Base-by-base conservation (phyloP, 2,329 filamentous ascomycete species). In the Pseudogymnoascus sp. region DNA sequence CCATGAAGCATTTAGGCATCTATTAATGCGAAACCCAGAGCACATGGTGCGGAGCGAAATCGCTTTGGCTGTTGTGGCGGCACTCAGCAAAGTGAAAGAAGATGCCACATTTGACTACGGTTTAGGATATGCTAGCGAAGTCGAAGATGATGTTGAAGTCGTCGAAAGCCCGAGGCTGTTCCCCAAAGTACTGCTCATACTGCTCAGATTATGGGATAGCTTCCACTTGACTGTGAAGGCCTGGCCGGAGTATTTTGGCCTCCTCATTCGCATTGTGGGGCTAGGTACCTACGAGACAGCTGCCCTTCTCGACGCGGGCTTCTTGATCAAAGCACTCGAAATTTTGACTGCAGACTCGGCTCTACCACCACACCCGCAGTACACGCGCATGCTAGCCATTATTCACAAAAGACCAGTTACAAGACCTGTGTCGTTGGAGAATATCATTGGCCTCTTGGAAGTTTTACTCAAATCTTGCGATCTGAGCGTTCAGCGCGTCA, bases 221-320 rank as follows among this genome's bases (percentile, higher is more conserved):
- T 84, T 91, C 62, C 84, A 89, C 64, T 73, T 77, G 2, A 77
- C 81, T 52, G 76, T 84, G 29, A 82, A 86, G 62, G 82, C 88
- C 2, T 94, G 90, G 90, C 83, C 86, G 42, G 89, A 93, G 68
- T 87, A 87, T 63, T 93, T 93, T 70, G 81, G 82, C 10, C 80
- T 88, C n/a, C 77, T 92, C 64, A 70, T 82, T n/a, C 77, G 77
- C n/a, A 87, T 92, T 69, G 84, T 85, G 12, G 78, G 76, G 52
- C 73, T 90, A 61, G 87, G 88, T 0, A 73, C 77, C 2, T 72
- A 78, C 4, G 86, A 90, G 71, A 78, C 82, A 18, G 76, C 77
- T 1, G 70, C 81, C 5, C 76, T 92, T 25, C 76, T 92, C 25
- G 80, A 84, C 9, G 76, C 80, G 33, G 80, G 83, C 25, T 89